Conservation (phyloP, 345 rosid genomes). For the Populus euphratica region DNA sequence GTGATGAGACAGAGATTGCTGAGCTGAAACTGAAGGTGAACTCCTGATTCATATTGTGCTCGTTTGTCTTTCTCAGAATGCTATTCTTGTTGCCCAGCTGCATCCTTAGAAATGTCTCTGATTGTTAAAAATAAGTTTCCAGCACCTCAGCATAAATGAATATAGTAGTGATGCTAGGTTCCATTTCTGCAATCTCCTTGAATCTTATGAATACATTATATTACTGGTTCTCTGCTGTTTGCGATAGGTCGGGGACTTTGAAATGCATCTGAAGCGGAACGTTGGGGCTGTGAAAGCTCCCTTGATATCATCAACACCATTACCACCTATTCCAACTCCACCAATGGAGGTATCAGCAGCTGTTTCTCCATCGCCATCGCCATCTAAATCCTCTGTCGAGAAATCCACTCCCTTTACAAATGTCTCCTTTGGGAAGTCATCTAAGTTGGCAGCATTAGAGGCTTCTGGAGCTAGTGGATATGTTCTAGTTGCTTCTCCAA, state of each 20-base stretch:
- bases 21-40: constrained; percentile 86
- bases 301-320: constrained; percentile 50
- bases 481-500: constrained; percentile 69
- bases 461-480: constrained; percentile 66
- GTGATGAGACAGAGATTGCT: constrained; percentile 93
- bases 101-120: not conserved
- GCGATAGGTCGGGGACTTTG: constrained; percentile 76
- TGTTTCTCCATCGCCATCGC: constrained; percentile 37
- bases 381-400: constrained; percentile 50
- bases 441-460: constrained; percentile 74
- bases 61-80: not conserved
- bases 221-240: constrained; percentile 6
- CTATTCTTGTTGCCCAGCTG: not conserved
- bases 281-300: constrained; percentile 52
- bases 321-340: constrained; percentile 81
- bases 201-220: not conserved
- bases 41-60: constrained; percentile 10
- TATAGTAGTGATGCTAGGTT: not conserved
- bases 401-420: constrained; percentile 60
- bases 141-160: not conserved
- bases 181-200: not conserved
- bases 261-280: constrained; percentile 83
- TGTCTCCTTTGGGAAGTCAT: constrained; percentile 55
- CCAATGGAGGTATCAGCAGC: constrained; percentile 65
- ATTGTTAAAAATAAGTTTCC: not conserved